Percentiles rank a stretch among this genome's conserved stretches.
Evolutionary conservation across 805 yeast species (phyloP).

Genomic region (Spathaspora arborariae): DNA sequence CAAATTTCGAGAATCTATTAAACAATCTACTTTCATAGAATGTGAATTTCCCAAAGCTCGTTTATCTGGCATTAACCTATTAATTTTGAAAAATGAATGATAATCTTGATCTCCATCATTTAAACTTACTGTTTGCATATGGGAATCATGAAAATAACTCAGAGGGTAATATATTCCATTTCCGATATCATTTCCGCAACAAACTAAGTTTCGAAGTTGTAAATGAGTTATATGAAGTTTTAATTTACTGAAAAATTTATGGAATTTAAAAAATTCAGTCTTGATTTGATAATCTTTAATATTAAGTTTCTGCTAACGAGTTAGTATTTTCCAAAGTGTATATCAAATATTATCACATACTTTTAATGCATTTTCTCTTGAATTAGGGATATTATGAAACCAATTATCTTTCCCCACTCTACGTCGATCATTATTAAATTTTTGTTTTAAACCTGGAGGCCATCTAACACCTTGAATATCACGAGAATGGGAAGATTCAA

Average conservation of each 20-base stretch:
- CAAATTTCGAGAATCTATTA: constrained; percentile 33
- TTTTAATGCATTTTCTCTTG: constrained; percentile 28
- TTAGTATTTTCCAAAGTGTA: constrained; percentile 14
- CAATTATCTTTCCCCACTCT: constrained; percentile 34
- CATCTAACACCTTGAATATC: constrained; percentile 38
- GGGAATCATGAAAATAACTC: constrained; percentile 28
- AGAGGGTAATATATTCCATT: constrained; percentile 40
- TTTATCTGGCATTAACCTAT: constrained; percentile 30
- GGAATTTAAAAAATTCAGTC: constrained; percentile 36
- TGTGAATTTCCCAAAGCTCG: constrained; percentile 6
- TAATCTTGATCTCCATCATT: constrained; percentile 20
- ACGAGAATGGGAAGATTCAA: constrained; percentile 7
- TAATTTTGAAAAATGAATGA: constrained; percentile 33
- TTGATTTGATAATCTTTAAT: constrained; percentile 14
- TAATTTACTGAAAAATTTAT: constrained; percentile 39
- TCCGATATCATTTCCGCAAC: constrained; percentile 28
- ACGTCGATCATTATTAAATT: constrained; percentile 29
- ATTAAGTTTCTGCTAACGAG: constrained; percentile 18
- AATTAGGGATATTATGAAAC: constrained; percentile 35
- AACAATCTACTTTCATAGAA: constrained; percentile 33
- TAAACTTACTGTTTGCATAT: constrained; percentile 20
- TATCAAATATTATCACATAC: constrained; percentile 21
- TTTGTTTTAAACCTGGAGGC: constrained; percentile 28
- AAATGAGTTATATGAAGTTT: constrained; percentile 53
- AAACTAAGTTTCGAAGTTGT: constrained; percentile 51